Evolutionary conservation across 2,329 filamentous ascomycete species (phyloP).

Genomic region (Phoma sp.): DNA sequence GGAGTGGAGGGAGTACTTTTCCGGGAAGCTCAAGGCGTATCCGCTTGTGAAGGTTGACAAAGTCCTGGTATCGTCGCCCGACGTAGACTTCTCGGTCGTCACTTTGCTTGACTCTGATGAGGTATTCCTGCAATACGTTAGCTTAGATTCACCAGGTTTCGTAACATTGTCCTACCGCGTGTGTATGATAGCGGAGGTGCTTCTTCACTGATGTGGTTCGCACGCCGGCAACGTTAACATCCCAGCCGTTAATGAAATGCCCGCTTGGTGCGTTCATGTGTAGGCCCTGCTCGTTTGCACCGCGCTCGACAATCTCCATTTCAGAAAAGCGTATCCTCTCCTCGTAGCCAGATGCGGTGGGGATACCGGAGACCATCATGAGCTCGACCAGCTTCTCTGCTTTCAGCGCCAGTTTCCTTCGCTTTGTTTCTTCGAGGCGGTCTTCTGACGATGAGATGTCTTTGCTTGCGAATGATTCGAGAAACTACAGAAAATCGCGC

Average conservation of each 20-base stretch:
- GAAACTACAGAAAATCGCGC: slow-evolving; percentile 67
- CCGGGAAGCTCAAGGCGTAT: slow-evolving; percentile 87
- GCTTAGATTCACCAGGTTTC: not conserved
- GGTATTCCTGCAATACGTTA: slow-evolving; percentile 72
- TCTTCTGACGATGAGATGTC: slow-evolving; percentile 98
- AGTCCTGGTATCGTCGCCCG: slow-evolving; percentile 87
- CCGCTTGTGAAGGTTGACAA: slow-evolving; percentile 78
- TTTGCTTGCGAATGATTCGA: slow-evolving; percentile 96
- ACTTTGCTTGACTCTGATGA: slow-evolving; percentile 83
- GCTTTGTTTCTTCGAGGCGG: slow-evolving; percentile 93
- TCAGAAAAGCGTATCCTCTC: slow-evolving; percentile 96
- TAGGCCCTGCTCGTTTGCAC: slow-evolving; percentile 89
- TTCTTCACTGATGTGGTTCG: slow-evolving; percentile 81
- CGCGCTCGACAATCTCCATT: slow-evolving; percentile 93
- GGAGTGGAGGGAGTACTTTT: slow-evolving; percentile 84
- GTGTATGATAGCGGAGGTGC: slow-evolving; percentile 87
- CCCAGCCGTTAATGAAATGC: slow-evolving; percentile 93
- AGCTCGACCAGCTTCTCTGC: slow-evolving; percentile 95
- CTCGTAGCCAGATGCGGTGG: slow-evolving; percentile 95
- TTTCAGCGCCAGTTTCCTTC: slow-evolving; percentile 89
- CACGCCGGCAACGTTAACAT: slow-evolving; percentile 92
- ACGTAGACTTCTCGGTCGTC: slow-evolving; percentile 80
- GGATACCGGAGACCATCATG: slow-evolving; percentile 99
- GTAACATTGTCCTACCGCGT: slow-evolving; percentile 70
- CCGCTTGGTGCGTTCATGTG: slow-evolving; percentile 88